Base-by-base conservation (phyloP, 2,329 filamentous ascomycete species). In the Orbilia blumenaviensis region DNA sequence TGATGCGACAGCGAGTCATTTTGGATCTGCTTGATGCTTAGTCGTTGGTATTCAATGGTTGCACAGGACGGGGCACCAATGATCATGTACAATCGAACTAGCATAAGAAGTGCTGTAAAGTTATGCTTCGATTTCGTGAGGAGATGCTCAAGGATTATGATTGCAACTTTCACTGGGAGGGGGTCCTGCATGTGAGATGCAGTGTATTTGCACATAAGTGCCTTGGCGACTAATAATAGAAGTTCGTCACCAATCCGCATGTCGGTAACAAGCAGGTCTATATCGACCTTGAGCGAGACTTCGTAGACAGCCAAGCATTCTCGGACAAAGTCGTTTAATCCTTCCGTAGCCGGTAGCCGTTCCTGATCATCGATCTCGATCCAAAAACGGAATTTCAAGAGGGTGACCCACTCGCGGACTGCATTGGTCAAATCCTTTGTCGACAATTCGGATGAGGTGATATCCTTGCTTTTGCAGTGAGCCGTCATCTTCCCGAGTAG, bases 21-120 rank as follows among this genome's bases (percentile, higher is more conserved):
- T 73, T 84, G 83, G 41, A 84, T 81, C 69, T 84, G 82, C 63
- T 84, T 84, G 58, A 84, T 79, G 44, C 80, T 80, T 21, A 84
- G 78, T 42, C 81, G 80, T 44, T 82, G 79, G 60, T 83, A 84
- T 48, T 81, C 78, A 61, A 81, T 80, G 79, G 83, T 80, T 18
- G 83, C 83, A 23, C 82, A 79, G 6, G 81, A 81, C 8, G 81
- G 81, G 71, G 81, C 82, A 3, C 83, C 83, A 25, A 84, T 77
- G 29, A 81, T 80, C 25, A 80, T 77, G 73, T 84, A 83, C 48
- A 84, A 44, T 34, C 83, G 81, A 21, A 83, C 79, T 5, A 84
- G 80, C 9, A 84, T 63, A 18, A 84, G 80, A 5, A 82, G 80
- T 14, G 83, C 83, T 61, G 84, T 81, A 60, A 81, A 83, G 71